Evolutionary conservation across 768 basidiomycete genomes (phyloP), one percentile per base, ranked within the genome.

Genomic region (Mycena rebaudengoi): DNA sequence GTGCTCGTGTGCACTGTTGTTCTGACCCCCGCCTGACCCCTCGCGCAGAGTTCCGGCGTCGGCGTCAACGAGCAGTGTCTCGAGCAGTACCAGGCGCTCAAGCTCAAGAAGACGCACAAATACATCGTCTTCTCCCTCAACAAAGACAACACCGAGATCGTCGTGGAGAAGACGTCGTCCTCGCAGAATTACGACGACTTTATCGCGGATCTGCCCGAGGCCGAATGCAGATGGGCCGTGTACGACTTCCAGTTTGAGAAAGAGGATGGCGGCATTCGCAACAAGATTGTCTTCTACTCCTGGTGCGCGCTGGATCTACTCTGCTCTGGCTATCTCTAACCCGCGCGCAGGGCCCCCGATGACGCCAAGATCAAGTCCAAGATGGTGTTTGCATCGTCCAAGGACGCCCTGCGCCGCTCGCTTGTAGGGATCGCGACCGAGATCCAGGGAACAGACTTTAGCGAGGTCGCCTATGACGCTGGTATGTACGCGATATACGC

Each of bases 311-410:
- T 12, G 12, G 16, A 32, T 30, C 29, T 37, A 6, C 13, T 35
- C n/a, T 16, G 29, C 40, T 8, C 30, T 20, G 10, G 2, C 35
- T n/a, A 18, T n/a, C 26, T 48, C 76, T 78, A 64, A 81, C 75
- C 39, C 54, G 37, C 37, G 62, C 58, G 71, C 73, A 98, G 97
- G 97, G 85, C 89, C 20, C 96, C 97, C 66, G 95, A 96, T 71
- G 78, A 76, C 41, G 89, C 95, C 40, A 92, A 87, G 79, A 85
- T 96, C 78, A 95, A 92, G 80, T 83, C 87, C 74, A 98, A 96
- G 89, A 98, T 98, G 96, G 70, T 98, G 69, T 91, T 87, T 79
- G 91, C 97, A 3, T 90, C 94, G 18, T 98, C 96, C 54, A 90
- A 88, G 73, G 92, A 95, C 26, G 90, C 90, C 5, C 79, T 99